phyloP scores from a whole-genome alignment of 257 asterid genomes.

The Fraxinus quadrangulata region DNA sequence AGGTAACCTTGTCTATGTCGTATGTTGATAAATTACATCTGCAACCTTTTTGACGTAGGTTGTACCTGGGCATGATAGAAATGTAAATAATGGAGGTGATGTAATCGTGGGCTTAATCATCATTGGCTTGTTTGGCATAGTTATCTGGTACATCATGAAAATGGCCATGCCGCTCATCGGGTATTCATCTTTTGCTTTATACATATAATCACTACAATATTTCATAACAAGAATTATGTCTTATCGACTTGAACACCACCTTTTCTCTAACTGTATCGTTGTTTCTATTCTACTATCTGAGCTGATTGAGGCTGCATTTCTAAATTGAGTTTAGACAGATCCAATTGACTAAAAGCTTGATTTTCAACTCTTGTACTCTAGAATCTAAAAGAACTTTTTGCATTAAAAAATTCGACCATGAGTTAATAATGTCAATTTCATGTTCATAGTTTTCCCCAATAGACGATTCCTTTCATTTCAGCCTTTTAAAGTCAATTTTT shows the following conservation, averaged over 20 bases:
- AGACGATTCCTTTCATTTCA: background rate
- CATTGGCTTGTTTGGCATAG: background rate
- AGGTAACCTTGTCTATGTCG: background rate
- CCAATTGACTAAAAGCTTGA: background rate
- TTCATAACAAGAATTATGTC: background rate
- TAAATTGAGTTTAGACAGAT: background rate
- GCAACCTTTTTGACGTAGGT: constrained; percentile 2
- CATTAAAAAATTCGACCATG: background rate
- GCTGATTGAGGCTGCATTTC: background rate
- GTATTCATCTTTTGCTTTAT: constrained; percentile 16
- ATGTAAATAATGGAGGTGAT: constrained; percentile 12
- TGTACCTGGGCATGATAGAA: constrained; percentile 17
- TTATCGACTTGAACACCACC: background rate
- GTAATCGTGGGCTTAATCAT: constrained; percentile 11
- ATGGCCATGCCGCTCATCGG: constrained; percentile 31
- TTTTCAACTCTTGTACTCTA: background rate
- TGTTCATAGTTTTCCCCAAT: background rate
- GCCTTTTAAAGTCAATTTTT: background rate
- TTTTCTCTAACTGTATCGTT: constrained; percentile 9
- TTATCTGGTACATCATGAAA: constrained; percentile 24
- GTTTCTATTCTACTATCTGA: background rate
- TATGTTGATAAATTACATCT: background rate
- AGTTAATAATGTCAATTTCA: background rate
- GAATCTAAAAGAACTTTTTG: background rate
- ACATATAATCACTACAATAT: background rate